Evolutionary conservation across 2,329 filamentous ascomycete genomes (phyloP).

Genomic region (Neonectria hederae): DNA sequence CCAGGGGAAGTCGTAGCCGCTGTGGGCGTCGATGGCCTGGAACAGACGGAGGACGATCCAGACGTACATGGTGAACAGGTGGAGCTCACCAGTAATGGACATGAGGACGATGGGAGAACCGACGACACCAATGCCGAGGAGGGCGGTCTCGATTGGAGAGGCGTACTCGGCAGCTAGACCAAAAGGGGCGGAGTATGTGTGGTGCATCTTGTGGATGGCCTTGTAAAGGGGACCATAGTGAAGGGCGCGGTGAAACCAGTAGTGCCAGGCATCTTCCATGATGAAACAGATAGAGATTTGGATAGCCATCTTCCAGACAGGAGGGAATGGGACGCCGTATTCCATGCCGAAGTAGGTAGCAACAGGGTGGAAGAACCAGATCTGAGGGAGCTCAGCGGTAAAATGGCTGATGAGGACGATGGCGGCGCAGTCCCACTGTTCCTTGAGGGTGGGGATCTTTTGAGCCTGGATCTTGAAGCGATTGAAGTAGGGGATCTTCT

Average conservation of each 20-base stretch:
- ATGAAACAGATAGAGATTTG: constrained; percentile 96
- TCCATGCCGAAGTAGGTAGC: constrained; percentile 91
- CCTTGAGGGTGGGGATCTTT: constrained; percentile 91
- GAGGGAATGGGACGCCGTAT: constrained; percentile 89
- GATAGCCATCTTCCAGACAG: constrained; percentile 83
- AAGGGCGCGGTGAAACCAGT: constrained; percentile 92
- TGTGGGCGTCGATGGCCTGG: constrained; percentile 98
- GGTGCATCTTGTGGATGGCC: constrained; percentile 97
- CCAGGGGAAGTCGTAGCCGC: constrained; percentile 98
- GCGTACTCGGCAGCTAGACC: constrained; percentile 97
- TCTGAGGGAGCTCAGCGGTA: constrained; percentile 97
- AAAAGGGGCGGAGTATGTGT: constrained; percentile 98
- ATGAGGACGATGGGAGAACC: constrained; percentile 86
- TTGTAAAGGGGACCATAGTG: constrained; percentile 97
- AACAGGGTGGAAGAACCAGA: constrained; percentile 98
- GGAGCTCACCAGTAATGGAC: constrained; percentile 83
- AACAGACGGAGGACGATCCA: constrained; percentile 95
- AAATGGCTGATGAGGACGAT: constrained; percentile 95
- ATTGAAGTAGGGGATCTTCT: constrained; percentile 85
- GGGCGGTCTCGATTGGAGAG: constrained; percentile 95
- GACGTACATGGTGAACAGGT: constrained; percentile 96
- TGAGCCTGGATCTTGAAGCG: constrained; percentile 92
- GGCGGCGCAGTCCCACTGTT: constrained; percentile 94
- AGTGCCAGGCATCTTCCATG: constrained; percentile 97
- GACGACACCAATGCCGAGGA: constrained; percentile 88